Evolutionary conservation across 208 protist genomes (phyloP).

Genomic region (Crithidia expoeki): DNA sequence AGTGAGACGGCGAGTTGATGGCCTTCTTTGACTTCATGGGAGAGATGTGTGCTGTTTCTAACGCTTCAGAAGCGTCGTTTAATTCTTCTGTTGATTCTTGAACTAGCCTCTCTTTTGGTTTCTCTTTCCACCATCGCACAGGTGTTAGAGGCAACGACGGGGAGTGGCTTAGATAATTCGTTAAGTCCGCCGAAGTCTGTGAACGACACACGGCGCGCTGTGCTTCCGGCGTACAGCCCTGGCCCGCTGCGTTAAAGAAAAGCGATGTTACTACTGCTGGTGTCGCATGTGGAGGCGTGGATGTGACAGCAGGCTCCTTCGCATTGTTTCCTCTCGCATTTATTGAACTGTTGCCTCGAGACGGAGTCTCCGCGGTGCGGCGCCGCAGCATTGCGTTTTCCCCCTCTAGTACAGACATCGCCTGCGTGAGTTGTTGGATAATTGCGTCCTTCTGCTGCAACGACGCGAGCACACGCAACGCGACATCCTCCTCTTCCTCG

Average conservation of each 20-base stretch:
- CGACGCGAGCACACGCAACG: slow-evolving; percentile 29
- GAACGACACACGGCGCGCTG: neutral
- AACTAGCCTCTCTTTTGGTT: neutral
- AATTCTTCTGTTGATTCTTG: neutral
- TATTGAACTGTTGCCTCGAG: neutral
- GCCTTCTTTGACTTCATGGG: neutral
- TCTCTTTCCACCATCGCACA: slow-evolving; percentile 30
- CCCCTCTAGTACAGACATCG: slow-evolving; percentile 2
- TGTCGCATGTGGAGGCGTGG: neutral
- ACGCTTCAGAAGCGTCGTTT: too few relatives aligned
- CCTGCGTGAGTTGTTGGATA: slow-evolving; percentile 26
- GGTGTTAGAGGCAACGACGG: slow-evolving; percentile 29
- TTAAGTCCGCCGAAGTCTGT: neutral
- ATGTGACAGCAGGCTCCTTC: neutral
- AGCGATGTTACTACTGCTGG: neutral
- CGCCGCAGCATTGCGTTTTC: slow-evolving; percentile 15
- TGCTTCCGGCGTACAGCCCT: neutral
- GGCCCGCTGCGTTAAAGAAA: neutral
- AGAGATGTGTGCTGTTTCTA: neutral
- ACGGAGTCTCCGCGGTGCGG: neutral
- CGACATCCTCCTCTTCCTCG: slow-evolving; percentile 26
- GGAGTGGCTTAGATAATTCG: neutral
- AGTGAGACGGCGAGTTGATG: neutral
- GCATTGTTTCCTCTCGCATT: neutral
- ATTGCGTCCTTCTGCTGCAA: slow-evolving; percentile 33